Base-by-base conservation (phyloP, 1,284 basidiomycete species). In the Pyrrhoderma lamaoense region DNA sequence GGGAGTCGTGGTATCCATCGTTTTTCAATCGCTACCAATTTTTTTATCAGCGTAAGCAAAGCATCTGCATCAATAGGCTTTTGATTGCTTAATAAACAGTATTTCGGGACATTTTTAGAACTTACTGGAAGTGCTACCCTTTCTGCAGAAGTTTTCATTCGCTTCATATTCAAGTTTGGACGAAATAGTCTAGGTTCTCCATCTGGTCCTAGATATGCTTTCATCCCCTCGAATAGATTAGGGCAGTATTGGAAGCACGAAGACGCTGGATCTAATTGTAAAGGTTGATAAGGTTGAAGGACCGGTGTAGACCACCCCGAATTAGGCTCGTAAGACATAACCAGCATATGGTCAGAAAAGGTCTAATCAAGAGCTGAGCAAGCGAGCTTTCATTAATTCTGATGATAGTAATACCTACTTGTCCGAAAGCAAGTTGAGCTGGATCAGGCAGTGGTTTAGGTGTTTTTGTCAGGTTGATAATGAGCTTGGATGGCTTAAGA, bases 141-240 rank as follows among this genome's bases (percentile, higher is more conserved):
- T 2, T 70, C 78, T 0, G 74, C 74, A 1, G 80, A 82, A 3
- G 71, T 68, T 22, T 74, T 71, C 65, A 93, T 75, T 19, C 91
- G 77, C 25, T 74, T 74, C 87, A 93, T 90, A 65, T 93, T 93
- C 62, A 79, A 69, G 11, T 88, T 74, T 0, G 91, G 89, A 14
- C 91, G 71, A 70, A 93, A 94, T 34, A 93, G 66, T 1, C 84
- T 70, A 0, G 80, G 73, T 58, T 70, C 75, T 47, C 73, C 88
- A 60, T 79, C 77, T 13, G 73, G 79, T 50, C 78, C 85, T 4
- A 77, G 66, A 70, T 90, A 92, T 1, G 90, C 91, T 75, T 95
- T 94, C 84, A 93, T 87, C 1, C 92, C 92, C 64, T 94, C 91
- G 57, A 93, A 94, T 3, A 89, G 70, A 55, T 79, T 87, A 1